Base-by-base conservation (phyloP, 805 yeast genomes). In the Ogataea dorogensis region DNA sequence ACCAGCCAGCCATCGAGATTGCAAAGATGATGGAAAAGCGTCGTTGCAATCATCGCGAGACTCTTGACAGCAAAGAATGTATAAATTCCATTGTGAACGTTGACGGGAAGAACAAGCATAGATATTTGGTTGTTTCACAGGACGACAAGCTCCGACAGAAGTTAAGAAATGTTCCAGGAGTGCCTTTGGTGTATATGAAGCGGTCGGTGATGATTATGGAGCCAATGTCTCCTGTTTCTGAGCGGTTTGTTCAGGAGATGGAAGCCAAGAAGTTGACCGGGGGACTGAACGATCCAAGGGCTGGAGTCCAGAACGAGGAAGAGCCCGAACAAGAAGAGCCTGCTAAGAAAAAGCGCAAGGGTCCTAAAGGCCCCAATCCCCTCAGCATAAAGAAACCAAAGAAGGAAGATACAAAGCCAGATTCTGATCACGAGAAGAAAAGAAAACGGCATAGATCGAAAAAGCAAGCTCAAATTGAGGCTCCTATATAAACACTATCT, bases 141-240 rank as follows among this genome's bases (percentile, higher is more conserved):
- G 79, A 85, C 50, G 73, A 76, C 16, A 70, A 74, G 17, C 66
- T 89, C 35, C 73, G 98, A 49, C 73, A 76, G 38, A 65, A 68
- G 31, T 67, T 93, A 43, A 72, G 98, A 47, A 67, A 67, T 19
- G 68, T 88, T 8, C 95, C 98, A 0, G 98, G 96, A 9, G 83
- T 87, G 1, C 98, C 98, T 1, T 61, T 93, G 46, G 67, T 91
- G 7, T 89, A 84, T 58, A 79, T 93, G 77, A 81, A 84, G 53
- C 71, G 96, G 43, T 78, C 96, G 1, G 98, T 93, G 12, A 86
- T 93, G 91, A 80, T 93, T 17, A 79, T 93, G 93, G 98, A 93
- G 61, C 96, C 97, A 6, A 65, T 88, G 48, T 84, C 95, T 34
- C 73, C 72, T 24, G 85, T 86, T 5, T 82, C 91, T 27, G 68